Evolutionary conservation across 2,329 filamentous ascomycete species (phyloP), one percentile per base, ranked within the genome.

Genomic region (Apiospora kogelbergensis): DNA sequence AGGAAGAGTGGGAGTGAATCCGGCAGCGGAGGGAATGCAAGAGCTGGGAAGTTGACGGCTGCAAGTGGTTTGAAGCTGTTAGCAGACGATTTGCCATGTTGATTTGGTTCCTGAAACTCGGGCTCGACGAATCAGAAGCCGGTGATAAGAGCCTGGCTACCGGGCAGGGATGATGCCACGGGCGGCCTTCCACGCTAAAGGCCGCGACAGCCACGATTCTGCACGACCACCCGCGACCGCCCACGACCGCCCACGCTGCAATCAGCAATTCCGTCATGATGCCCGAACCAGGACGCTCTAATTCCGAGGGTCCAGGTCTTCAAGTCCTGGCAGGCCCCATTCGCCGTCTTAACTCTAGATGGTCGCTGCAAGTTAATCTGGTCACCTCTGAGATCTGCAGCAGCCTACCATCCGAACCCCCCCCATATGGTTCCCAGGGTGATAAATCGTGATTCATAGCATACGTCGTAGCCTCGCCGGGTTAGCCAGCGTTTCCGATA

Each of bases 71-170:
- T n/a, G 30, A 60, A 60, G 45, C 24, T 37, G 17, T 60, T 60
- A 60, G 15, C 6, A 30, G 53, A 60, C 53, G 26, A 60, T 60
- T 60, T 60, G 53, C 53, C 53, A 60, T 60, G 30, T 37, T 60
- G 53, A 60, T 60, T 60, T 60, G 53, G 9, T 37, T 60, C 53
- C 53, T 60, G 53, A 60, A 60, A 60, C 53, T 60, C 53, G 17
- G 20, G 17, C 53, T 60, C 30, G 30, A 60, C 53, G 30, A 60
- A 60, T 60, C 53, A 60, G 30, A 60, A 37, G 53, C 7, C 53
- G 26, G 11, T 60, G 53, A 60, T 60, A 60, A 60, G 53, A 11
- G 17, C 37, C 17, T 37, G 30, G 9, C 53, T 60, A 60, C 53
- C 53, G 30, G 26, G 17, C 53, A 60, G 53, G 53, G 53, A 60